Base-by-base conservation (phyloP, 768 basidiomycete genomes). In the Trametes punicea region DNA sequence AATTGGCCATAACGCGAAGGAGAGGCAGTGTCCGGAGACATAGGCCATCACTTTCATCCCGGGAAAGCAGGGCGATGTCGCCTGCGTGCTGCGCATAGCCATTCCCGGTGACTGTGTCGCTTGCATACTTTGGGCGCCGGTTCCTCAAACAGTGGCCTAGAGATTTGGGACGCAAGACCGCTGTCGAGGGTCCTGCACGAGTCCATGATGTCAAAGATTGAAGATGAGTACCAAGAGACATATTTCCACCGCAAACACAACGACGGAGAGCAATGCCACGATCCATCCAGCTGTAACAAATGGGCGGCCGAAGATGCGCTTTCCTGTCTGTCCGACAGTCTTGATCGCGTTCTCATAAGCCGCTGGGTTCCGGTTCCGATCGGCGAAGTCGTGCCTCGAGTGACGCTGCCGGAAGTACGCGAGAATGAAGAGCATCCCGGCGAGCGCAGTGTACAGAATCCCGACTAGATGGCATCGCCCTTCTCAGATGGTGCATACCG, bases 271-370 rank as follows among this genome's bases (percentile, higher is more conserved):
- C 11, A 77, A 72, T 3, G 88, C 55, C 4, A 90, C 81, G 51
- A 85, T 81, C 77, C 85, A 81, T n/a, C 92, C 92, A 6, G 90
- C 87, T 0, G 90, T 90, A 16, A 85, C 68, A 65, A 93, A 93
- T 1, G 88, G 88, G 11, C 87, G 76, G 0, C 91, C 92, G 64
- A 84, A 90, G 7, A 86, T 74, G 0, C 86, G 78, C 42, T 75
- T 77, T 27, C 75, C 74, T 54, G 84, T 79, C 62, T 86, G 83
- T 0, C 86, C 87, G 26, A 78, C 75, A 1, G 85, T 86, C 48
- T 76, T 73, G 4, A 82, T 71, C 5, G 80, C 78, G 7, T 61
- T 56, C 23, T 66, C 64, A 57, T 75, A 55, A 0, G 56, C 48
- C 1, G 51, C 25, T 4, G 60, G 60, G 31, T 49, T 34, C 26